Evolutionary conservation across 768 basidiomycete species (phyloP).

Genomic region (Boletus rufocinnamomeus): DNA sequence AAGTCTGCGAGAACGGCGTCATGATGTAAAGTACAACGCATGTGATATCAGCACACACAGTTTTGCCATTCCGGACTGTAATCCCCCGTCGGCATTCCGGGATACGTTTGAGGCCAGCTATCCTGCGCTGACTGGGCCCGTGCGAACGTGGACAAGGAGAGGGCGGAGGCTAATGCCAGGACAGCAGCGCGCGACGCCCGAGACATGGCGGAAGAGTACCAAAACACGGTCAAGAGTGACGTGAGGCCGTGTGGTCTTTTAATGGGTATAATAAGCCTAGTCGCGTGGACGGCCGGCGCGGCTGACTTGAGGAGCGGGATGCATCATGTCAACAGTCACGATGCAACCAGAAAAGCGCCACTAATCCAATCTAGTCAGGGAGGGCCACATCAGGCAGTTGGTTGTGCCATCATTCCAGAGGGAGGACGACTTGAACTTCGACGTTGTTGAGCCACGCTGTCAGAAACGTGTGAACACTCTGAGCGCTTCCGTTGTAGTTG

Average conservation of each 20-base stretch:
- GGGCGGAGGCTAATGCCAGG: neutral
- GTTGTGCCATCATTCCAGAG: neutral
- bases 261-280: neutral
- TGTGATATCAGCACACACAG: slow-evolving; percentile 42
- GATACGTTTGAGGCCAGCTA: slow-evolving; percentile 43
- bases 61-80: slow-evolving; percentile 60
- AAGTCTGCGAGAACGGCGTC: slow-evolving; percentile 46
- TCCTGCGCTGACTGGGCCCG: slow-evolving; percentile 1
- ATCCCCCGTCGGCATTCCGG: slow-evolving; percentile 44
- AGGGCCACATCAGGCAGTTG: neutral
- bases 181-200: neutral
- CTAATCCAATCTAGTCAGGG: neutral
- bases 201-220: neutral
- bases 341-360: neutral
- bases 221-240: neutral
- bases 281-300: neutral
- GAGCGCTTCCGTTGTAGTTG: slow-evolving; percentile 8
- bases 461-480: neutral
- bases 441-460: neutral
- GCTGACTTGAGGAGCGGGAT: neutral
- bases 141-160: neutral
- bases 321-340: too few species aligned
- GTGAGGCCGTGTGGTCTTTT: neutral
- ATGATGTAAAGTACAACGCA: neutral
- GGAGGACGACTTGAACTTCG: neutral